A percentile compares a stretch with the other conserved stretches of the same genome.
These are phyloP conservation scores for Mortierella sp. DNA, from an alignment of 371 early-diverging fungal genomes.

Conservation along the genomic window DNA sequence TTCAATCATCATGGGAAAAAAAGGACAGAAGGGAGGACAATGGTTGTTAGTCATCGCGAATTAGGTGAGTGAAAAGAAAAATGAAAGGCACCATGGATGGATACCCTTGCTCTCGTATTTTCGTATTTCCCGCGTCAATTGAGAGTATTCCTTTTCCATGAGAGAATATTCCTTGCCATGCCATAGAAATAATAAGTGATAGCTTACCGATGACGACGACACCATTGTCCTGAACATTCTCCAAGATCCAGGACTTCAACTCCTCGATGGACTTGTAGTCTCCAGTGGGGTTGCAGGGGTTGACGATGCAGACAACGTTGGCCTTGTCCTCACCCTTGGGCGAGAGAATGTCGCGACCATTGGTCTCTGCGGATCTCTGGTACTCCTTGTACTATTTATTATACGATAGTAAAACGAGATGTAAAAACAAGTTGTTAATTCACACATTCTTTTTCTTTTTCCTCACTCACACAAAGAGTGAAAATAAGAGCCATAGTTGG, in stretches of 20 bases:
- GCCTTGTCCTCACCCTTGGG: slow-evolving; percentile 66
- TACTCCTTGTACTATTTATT: slow-evolving; percentile 85
- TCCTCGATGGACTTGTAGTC: slow-evolving; percentile 80
- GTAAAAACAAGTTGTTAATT: neutral
- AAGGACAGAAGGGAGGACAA: neutral
- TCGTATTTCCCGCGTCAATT: neutral
- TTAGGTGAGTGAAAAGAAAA: neutral
- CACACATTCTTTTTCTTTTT: neutral
- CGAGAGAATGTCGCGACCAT: slow-evolving; percentile 72
- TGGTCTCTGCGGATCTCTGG: slow-evolving; percentile 84
- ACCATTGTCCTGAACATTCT: slow-evolving; percentile 75
- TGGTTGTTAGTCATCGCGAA: slow-evolving; percentile 1
- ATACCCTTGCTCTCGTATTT: slow-evolving; percentile 1
- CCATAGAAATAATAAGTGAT: neutral
- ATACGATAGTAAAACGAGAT: neutral
- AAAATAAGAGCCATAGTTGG: neutral
- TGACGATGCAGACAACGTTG: slow-evolving; percentile 81
- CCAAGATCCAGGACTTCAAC: slow-evolving; percentile 76
- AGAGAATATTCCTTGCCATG: neutral
- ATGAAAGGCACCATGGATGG: neutral
- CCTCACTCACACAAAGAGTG: neutral
- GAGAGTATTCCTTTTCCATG: neutral
- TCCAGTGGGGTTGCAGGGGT: slow-evolving; percentile 92
- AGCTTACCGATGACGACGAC: slow-evolving; percentile 78
- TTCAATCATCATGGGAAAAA: neutral